These are phyloP conservation scores for Tardiomyces digboiensis DNA, from an alignment of 1,139 yeast genomes.

Conservation along the genomic window DNA sequence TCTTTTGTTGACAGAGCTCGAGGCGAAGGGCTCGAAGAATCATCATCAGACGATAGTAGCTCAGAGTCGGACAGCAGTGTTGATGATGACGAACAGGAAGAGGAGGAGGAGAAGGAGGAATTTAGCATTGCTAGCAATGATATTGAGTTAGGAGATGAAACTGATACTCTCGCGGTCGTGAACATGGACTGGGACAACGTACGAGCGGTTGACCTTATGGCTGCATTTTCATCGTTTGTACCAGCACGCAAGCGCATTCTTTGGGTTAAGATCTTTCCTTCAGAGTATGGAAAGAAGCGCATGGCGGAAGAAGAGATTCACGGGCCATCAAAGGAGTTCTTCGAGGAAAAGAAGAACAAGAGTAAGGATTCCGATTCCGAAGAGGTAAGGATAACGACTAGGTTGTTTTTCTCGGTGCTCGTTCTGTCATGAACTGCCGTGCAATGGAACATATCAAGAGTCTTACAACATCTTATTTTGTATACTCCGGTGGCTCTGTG, in stretches of 20 bases:
- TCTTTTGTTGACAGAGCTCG: slow-evolving; percentile 53
- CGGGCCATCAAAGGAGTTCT: slow-evolving; percentile 89
- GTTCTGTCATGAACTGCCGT: no score
- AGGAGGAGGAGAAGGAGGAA: slow-evolving; percentile 24
- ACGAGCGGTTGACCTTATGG: slow-evolving; percentile 78
- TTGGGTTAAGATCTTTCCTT: slow-evolving; percentile 74
- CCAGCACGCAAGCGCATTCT: slow-evolving; percentile 65
- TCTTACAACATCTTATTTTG: no score
- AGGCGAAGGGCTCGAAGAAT: slow-evolving; percentile 49
- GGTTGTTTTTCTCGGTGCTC: no score
- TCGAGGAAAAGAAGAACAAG: slow-evolving; percentile 36
- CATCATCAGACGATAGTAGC: slow-evolving; percentile 23
- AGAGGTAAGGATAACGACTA: neutral
- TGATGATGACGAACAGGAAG: slow-evolving; percentile 18
- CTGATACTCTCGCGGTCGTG: slow-evolving; percentile 77
- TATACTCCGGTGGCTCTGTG: no score
- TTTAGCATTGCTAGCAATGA: slow-evolving; percentile 41
- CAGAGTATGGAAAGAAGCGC: slow-evolving; percentile 89
- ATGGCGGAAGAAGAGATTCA: slow-evolving; percentile 84
- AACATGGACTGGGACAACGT: slow-evolving; percentile 97
- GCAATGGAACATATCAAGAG: no score
- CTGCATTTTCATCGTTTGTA: slow-evolving; percentile 80
- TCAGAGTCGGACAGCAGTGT: slow-evolving; percentile 26
- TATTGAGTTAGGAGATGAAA: slow-evolving; percentile 82
- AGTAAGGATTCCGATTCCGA: slow-evolving; percentile 21